These are phyloP conservation scores for Psidium guajava DNA, from an alignment of 345 rosid genomes.

Conservation along the genomic window DNA sequence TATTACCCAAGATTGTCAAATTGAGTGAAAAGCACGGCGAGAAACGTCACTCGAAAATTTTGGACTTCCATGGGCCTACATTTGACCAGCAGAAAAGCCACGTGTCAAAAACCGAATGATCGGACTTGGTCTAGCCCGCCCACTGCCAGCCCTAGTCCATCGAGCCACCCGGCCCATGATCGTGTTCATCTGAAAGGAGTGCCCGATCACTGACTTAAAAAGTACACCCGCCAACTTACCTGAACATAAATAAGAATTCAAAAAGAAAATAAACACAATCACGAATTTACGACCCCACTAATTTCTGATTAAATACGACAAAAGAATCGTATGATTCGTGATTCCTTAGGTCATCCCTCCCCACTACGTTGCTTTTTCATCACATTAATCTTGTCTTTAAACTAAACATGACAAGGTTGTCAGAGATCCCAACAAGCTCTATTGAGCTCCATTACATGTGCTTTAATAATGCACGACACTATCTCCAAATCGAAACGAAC, in stretches of 20 bases:
- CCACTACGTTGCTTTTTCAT: background rate
- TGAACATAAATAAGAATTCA: background rate
- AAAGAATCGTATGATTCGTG: background rate
- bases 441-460: background rate
- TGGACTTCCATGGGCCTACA: background rate
- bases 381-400: background rate
- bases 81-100: background rate
- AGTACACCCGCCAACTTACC: background rate
- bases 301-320: background rate
- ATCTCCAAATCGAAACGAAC: background rate
- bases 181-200: background rate
- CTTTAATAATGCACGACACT: background rate
- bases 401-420: background rate
- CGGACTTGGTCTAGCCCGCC: background rate
- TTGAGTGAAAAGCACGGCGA: background rate
- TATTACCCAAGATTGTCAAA: background rate
- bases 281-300: background rate
- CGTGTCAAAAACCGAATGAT: background rate
- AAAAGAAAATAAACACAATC: background rate
- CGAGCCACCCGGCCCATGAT: background rate
- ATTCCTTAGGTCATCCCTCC: background rate
- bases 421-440: background rate
- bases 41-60: background rate
- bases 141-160: background rate
- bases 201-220: background rate